Evolutionary conservation across 345 rosid genomes (phyloP), one percentile per base, ranked within the genome.

Genomic region (Gossypium thurberi): DNA sequence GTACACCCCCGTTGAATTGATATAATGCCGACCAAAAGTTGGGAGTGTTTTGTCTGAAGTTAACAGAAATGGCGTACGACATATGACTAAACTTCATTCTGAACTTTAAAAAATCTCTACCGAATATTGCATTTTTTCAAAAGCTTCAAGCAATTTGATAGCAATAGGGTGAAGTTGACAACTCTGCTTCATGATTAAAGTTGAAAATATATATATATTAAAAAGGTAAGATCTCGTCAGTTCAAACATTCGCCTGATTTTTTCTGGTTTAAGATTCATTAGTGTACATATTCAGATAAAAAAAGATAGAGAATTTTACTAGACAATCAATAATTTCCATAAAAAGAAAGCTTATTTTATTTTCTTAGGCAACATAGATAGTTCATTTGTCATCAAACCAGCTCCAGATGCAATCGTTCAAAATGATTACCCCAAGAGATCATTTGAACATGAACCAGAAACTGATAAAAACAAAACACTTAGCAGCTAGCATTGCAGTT

Each of bases 61-160:
- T 48, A 13, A 47, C 14, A 10, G 65, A 18, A 70, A 28, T 48
- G 17, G 47, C 14, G 17, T 26, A 14, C 21, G 65, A 57, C 42
- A 14, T 20, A 18, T 40, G 23, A 58, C 64, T 23, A 23, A 56
- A 28, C 10, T 37, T n/a, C 26, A 44, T 44, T 25, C 21, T 46
- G 1, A 69, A 25, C 71, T 75, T 74, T 71, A 50, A 57, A 74
- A 50, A 57, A 74, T 21, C 33, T 81, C 21, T 0, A 2, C 20
- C 25, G 53, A 77, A 47, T 71, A 71, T 71, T 63, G 60, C 72
- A 69, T 43, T 56, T 26, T 55, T 10, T 57, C 7, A 53, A 78
- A 61, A 46, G n/a, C 55, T 63, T 46, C 26, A 66, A 26, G 60
- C 51, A 74, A 52, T 64, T 44, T 62, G 69, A 47, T 72, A 72